These are phyloP conservation scores for Polygonum maritimum DNA, from an alignment of 148 eudicot species.

Conservation along the genomic window DNA sequence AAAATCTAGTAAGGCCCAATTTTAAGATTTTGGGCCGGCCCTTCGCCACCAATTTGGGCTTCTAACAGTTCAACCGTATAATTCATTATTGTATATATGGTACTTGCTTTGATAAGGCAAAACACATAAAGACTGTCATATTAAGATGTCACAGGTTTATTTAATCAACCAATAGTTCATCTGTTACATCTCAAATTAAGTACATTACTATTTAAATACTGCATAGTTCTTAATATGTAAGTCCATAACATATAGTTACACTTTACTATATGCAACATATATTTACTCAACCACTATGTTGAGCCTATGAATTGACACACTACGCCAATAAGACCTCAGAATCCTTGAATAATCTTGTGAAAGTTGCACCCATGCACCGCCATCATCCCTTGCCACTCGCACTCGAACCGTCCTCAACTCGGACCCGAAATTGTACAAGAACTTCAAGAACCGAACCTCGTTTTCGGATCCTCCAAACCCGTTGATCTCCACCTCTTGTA, in stretches of 20 bases:
- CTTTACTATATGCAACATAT: not conserved
- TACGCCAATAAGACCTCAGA: not conserved
- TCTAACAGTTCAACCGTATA: too few species aligned
- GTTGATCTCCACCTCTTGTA: conserved; percentile 2
- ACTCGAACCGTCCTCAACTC: not conserved
- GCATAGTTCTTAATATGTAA: too few species aligned
- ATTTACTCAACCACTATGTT: not conserved
- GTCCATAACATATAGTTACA: not conserved
- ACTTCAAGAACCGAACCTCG: not conserved
- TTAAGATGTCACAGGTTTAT: not conserved
- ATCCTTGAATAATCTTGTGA: not conserved
- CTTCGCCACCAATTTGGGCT: not conserved
- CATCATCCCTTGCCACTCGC: not conserved
- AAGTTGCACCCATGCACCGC: not conserved
- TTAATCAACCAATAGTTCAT: not conserved
- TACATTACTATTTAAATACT: not conserved
- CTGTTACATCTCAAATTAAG: not conserved
- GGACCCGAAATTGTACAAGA: not conserved
- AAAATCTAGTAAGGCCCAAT: not conserved
- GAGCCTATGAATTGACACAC: not conserved
- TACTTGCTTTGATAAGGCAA: too few species aligned
- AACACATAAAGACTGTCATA: too few species aligned
- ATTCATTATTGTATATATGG: too few species aligned
- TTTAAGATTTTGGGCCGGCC: not conserved
- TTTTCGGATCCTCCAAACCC: not conserved